Conservation (phyloP, 208 protist genomes). For the Leptomonas pyrrhocoris region DNA sequence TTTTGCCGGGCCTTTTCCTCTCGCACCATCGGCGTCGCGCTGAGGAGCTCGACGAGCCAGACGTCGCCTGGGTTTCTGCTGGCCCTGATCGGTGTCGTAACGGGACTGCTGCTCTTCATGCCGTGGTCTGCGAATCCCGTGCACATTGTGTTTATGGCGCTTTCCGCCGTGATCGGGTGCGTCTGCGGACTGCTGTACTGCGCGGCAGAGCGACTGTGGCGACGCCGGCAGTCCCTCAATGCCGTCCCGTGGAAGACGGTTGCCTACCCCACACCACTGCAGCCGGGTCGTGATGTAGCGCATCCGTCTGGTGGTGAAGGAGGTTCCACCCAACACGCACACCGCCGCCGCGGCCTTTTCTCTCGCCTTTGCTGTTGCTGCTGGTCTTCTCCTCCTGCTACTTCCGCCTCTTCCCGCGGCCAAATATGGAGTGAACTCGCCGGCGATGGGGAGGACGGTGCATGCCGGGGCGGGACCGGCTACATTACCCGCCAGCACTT, state of each 20-base stretch:
- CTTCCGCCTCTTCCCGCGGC: background rate
- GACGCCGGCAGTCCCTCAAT: background rate
- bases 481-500: conserved; percentile 26
- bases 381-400: background rate
- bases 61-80: conserved; percentile 26
- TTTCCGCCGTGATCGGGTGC: conserved; percentile 47
- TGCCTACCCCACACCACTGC: background rate
- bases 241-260: background rate
- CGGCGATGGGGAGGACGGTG: background rate
- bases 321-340: no score
- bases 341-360: background rate
- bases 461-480: background rate
- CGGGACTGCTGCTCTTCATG: conserved; percentile 70
- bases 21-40: conserved; percentile 9
- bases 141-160: conserved; percentile 72
- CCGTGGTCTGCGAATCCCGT: conserved; percentile 65
- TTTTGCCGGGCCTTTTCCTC: conserved; percentile 15
- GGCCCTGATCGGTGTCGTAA: conserved; percentile 45
- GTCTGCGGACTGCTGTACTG: conserved; percentile 50
- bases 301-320: background rate
- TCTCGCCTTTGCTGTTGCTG: background rate
- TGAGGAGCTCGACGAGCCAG: conserved; percentile 20
- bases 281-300: background rate
- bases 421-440: background rate
- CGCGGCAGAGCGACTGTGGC: conserved; percentile 9